Base-by-base conservation (phyloP, 1,284 basidiomycete species). In the Ceratobasidium sp. region DNA sequence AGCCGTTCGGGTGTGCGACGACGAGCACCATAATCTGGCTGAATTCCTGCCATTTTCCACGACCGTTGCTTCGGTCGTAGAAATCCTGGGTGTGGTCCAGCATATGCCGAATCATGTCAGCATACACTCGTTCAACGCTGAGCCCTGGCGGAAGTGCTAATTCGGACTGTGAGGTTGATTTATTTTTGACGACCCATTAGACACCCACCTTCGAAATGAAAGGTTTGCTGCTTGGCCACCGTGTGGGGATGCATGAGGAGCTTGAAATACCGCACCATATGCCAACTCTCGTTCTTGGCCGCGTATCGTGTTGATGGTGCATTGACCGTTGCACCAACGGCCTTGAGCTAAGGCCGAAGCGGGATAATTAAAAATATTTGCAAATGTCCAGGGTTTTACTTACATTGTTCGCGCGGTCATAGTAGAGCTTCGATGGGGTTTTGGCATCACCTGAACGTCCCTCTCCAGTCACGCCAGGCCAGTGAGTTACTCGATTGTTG, bases 1-100 rank as follows among this genome's bases (percentile, higher is more conserved):
- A 60, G 12, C 57, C 57, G n/a, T 60, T 60, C 20, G 57, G 57
- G n/a, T 60, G 57, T n/a, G 57, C 57, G 17, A 60, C 22, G 2
- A 60, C 43, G 31, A 60, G 42, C 13, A 7, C 27, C 57, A 60
- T 49, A 8, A n/a, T 34, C 4, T 29, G 57, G 2, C n/a, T n/a
- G 2, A 60, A 22, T 45, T 47, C 31, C 8, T 47, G 29, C 57
- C 57, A 60, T 34, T 34, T 47, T 3, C 27, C 32, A 7, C 40
- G 20, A 0, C 27, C 27, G 10, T 47, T 27, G 13, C 43, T 40
- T 22, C 49, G 27, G 13, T 60, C 43, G 29, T 47, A 60, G n/a
- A 60, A 60, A n/a, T 31, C n/a, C 12, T 45, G 20, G 3, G 57
- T 60, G 32, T 47, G 42, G n/a, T 45, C 29, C 31, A 60, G 43